A percentile compares a stretch with the other conserved stretches of the same genome.
Evolutionary conservation across 805 yeast species (phyloP).

Genomic region (Starmerella asiatica): DNA sequence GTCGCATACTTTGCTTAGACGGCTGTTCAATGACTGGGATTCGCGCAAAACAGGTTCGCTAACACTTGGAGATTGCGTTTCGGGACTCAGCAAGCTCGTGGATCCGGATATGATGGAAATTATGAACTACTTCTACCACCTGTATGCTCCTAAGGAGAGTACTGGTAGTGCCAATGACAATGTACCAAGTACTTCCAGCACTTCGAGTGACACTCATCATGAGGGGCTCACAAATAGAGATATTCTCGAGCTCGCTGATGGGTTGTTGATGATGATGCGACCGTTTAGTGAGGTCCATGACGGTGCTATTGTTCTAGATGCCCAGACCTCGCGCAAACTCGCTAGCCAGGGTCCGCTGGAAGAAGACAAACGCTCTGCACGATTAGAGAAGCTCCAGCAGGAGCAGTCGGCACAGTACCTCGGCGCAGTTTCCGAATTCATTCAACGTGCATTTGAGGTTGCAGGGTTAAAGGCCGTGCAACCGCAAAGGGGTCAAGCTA

Average conservation of each 20-base stretch:
- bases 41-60: slow-evolving; percentile 38
- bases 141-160: slow-evolving; percentile 33
- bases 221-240: slow-evolving; percentile 50
- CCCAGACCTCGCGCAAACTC: slow-evolving; percentile 39
- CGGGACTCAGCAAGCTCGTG: slow-evolving; percentile 56
- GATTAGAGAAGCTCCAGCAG: slow-evolving; percentile 39
- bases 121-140: slow-evolving; percentile 62
- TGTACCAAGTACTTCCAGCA: no score
- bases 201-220: no score
- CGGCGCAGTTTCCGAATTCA: slow-evolving; percentile 73
- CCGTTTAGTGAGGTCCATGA: slow-evolving; percentile 67
- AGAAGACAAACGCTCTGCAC: slow-evolving; percentile 29
- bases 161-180: not conserved
- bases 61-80: slow-evolving; percentile 52
- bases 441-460: slow-evolving; percentile 69
- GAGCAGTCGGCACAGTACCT: slow-evolving; percentile 43
- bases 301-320: slow-evolving; percentile 37
- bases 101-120: slow-evolving; percentile 66
- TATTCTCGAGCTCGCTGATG: slow-evolving; percentile 76
- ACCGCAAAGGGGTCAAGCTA: slow-evolving; percentile 23
- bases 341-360: slow-evolving; percentile 27
- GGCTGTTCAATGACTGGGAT: slow-evolving; percentile 65
- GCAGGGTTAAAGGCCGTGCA: slow-evolving; percentile 13
- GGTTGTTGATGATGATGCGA: slow-evolving; percentile 61
- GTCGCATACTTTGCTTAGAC: slow-evolving; percentile 37